Evolutionary conservation across 2,329 filamentous ascomycete genomes (phyloP), one percentile per base, ranked within the genome.

Genomic region (Arthrobotrys entomopaga): DNA sequence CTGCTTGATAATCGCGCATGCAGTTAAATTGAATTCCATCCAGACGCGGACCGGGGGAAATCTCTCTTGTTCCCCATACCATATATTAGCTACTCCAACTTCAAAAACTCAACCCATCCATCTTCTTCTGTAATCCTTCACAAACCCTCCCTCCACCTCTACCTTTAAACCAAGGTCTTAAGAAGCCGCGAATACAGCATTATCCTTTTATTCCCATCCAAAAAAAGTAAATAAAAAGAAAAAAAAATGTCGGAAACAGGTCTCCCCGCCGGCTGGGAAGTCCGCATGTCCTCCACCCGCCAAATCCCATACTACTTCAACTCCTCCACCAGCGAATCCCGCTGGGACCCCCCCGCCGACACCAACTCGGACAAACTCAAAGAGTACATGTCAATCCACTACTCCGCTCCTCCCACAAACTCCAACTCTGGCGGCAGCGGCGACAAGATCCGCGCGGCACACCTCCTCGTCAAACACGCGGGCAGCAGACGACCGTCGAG

Each of bases 261-360:
- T 81, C 88, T 97, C 77, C 93, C 93, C 76, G 82, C 88, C 57
- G 88, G 89, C 82, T 97, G 94, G 93, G 95, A 98, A 84, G 92
- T 99, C 81, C 92, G 95, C 82, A 92, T 96, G 84, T 97, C 92
- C 82, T 96, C 97, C 85, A 96, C 92, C 83, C 98, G 97, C 85
- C 96, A 96, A 84, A 90, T 98, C 40, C 95, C 95, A 42, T 99
- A 99, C 86, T 99, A 98, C 85, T 98, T 97, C 90, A 96, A 97
- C 83, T 85, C 90, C 85, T 90, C 83, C 78, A 91, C 92, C 77
- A 94, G 93, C 82, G 89, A 92, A 81, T 98, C 95, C 76, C 88
- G 92, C 83, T 99, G 95, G 95, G 95, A 98, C 81, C 94, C 95
- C 2, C 95, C 95, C 7, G 82, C 87, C 50, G 91, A 90, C 77